Evolutionary conservation across 305 asterid species (phyloP), one percentile per base, ranked within the genome.

Genomic region (Fraxinus baroniana): DNA sequence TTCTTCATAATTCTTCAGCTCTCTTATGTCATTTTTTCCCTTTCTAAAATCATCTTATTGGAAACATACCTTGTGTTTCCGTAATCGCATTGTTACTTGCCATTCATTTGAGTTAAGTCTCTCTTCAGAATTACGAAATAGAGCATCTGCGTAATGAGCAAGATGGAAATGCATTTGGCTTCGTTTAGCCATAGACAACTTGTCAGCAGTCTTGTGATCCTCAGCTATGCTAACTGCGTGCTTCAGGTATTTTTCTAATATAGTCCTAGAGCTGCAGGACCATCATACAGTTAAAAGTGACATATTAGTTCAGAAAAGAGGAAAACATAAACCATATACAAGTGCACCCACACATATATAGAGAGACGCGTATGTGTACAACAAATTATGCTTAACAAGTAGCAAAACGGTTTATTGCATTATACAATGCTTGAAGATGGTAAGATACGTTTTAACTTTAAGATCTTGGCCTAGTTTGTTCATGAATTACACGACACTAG

Each of bases 111-210:
- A 95, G 90, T 90, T 84, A 84, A 95, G 94, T 89, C 99, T 93
- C 86, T 95, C 98, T 77, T 95, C 99, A 80, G 91, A 94, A 86
- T 94, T 94, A 84, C 94, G 99, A 87, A 93, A 95, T 73, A 95
- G 97, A 84, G 94, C 97, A 92, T 95, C 98, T 57, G 99, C 95
- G 85, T 95, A 95, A 83, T 93, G 99, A n/a, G 99, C 97, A 80
- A 95, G 99, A 90, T 95, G 97, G 88, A 93, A 95, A 92, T 94
- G 98, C 97, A 94, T 92, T 90, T 93, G 97, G 86, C 91, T 93
- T 86, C 95, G 90, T 87, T 92, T 94, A 85, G 88, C 92, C 72
- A 83, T 35, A 17, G 97, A 91, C 80, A 89, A 85, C 87, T 88
- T 87, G 87, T 89, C 90, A 36, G 83, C 85, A 77, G 91, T 86